Percentiles rank a stretch among this genome's conserved stretches.
phyloP scores from a whole-genome alignment of 768 basidiomycete species.

The Kwoniella shandongensis region DNA sequence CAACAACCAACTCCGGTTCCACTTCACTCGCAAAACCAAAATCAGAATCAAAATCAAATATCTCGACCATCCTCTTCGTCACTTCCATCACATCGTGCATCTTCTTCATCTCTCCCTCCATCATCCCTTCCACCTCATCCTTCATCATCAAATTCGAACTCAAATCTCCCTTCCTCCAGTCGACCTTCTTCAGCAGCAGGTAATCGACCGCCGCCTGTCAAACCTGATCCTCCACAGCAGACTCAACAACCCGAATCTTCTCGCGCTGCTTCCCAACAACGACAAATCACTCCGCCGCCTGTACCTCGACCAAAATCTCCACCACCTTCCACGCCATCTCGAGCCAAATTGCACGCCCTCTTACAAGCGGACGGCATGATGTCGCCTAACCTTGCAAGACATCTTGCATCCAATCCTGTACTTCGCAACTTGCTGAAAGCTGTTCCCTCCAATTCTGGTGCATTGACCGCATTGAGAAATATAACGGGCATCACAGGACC shows the following conservation, averaged over 20 bases:
- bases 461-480: constrained; percentile 10
- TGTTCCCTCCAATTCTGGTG: constrained; percentile 26
- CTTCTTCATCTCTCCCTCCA: constrained; percentile 23
- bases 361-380: constrained; percentile 37
- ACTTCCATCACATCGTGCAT: constrained; percentile 12
- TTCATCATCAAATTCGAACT: constrained; percentile 9
- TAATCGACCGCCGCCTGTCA: constrained; percentile 6
- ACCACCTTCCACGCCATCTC: constrained; percentile 44
- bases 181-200: constrained; percentile 17
- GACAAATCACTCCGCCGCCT: constrained; percentile 39
- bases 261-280: constrained; percentile 9
- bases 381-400: constrained; percentile 39
- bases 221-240: not conserved
- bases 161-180: constrained; percentile 4
- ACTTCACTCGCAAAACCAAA: not conserved
- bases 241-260: not conserved
- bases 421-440: constrained; percentile 38
- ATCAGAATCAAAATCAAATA: not conserved
- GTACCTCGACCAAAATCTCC: constrained; percentile 29
- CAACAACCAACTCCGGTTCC: constrained; percentile 14
- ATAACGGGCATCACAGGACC: constrained; percentile 16
- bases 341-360: constrained; percentile 34
- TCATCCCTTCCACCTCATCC: constrained; percentile 26
- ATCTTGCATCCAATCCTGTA: constrained; percentile 37
- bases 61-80: constrained; percentile 22